Evolutionary conservation across 495 filamentous ascomycete genomes (phyloP), one percentile per base, ranked within the genome.

Genomic region (Aspergillus saccharolyticus): DNA sequence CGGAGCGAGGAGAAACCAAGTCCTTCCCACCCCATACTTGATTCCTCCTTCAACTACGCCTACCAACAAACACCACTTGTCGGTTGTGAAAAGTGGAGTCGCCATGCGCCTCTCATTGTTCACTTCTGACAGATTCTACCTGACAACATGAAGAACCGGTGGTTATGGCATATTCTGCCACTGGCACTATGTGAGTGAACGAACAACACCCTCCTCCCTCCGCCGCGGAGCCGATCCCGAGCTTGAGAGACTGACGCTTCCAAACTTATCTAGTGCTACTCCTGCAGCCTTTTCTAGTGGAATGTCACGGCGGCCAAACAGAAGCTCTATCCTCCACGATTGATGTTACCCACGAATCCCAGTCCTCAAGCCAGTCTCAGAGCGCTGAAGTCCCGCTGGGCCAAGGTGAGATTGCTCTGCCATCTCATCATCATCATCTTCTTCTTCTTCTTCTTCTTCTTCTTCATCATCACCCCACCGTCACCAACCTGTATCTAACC

Each of bases 71-170:
- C 53, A 57, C 39, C 20, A n/a, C 15, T 46, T 20, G 19, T 58
- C 39, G 45, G 33, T 52, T 49, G 50, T 48, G 47, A 39, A 56
- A 49, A 58, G 48, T 21, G 42, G 59, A 52, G 68, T 73, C 75
- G 74, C 70, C 65, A 78, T 78, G 75, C 66, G 67, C 70, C 61
- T 70, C 67, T 70, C 56, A 65, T 51, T 64, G 39, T 50, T 51
- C 9, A 59, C 47, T 39, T 44, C 54, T 43, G 61, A 45, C 44
- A 51, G 61, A 18, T 64, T 63, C 58, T 66, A 33, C 15, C 56
- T 67, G 56, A 59, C 65, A 77, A 63, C 54, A 78, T 78, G 76
- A 78, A 70, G 63, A 68, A 59, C 62, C 52, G 67, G 44, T 64
- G 64, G 63, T 60, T 70, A 58, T 66, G 68, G 61, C 64, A 59